Base-by-base conservation (phyloP, 2,329 filamentous ascomycete species). In the Fusarium abutilonis region DNA sequence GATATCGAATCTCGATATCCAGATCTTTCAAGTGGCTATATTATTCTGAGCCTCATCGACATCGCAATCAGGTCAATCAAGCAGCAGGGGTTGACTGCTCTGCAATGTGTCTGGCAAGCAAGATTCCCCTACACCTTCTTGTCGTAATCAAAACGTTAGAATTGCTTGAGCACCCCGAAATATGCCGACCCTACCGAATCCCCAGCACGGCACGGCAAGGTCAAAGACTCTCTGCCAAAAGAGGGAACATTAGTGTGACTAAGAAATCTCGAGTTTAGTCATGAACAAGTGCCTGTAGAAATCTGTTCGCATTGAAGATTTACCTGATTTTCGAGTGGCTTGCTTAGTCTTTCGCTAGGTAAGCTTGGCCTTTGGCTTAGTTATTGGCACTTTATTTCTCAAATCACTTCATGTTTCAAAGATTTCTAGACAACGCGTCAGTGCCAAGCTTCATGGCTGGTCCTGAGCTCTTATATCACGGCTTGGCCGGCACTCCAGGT, bases 181-280 rank as follows among this genome's bases (percentile, higher is more conserved):
- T 43, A 61, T 66, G 65, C 56, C 67, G 67, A 58, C 57, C 63
- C 64, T 60, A 53, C 65, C 67, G 65, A 59, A 36, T 35, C 13
- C 48, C 56, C 23, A 26, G 23, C 23, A 47, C 41, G 42, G 45
- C 43, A 19, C 39, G 23, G 44, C 35, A 53, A 54, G 52, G 59
- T 49, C 51, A 45, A 26, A 51, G 13, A 23, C 36, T 8, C 42
- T 7, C 36, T 48, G 11, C 56, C 56, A 6, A 38, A 60, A 60
- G 36, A n/a, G 56, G 56, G 60, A 60, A 43, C 9, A 60, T 48
- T 29, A 55, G 26, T 60, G 17, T 13, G 55, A 14, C 42, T 55
- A 60, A 34, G 35, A 29, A 29, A 47, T 42, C 48, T 31, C 40
- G 10, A 43, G 32, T 19, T 43, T 42, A 60, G 43, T 42, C 49